A percentile compares a stretch with the other conserved stretches of the same genome.
These are phyloP conservation scores for Besnoitia besnoiti DNA, from an alignment of 169 alveolate genomes.

Conservation along the genomic window DNA sequence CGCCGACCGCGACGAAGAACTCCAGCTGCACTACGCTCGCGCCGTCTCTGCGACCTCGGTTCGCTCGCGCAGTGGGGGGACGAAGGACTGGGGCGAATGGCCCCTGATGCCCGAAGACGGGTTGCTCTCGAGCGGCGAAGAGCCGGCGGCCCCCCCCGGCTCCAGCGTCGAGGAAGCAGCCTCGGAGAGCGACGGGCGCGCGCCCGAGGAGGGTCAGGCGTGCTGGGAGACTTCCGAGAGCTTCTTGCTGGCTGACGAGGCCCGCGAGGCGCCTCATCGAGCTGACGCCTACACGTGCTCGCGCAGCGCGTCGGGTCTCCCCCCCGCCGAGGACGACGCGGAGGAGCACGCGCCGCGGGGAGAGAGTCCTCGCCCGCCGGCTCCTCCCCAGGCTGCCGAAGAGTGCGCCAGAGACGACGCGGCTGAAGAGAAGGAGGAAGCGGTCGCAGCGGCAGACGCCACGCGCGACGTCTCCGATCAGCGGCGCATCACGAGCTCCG, in stretches of 20 bases:
- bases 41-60: neutral
- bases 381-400: neutral
- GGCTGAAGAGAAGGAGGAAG: too few species aligned
- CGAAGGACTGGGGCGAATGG: constrained; percentile 39
- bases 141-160: neutral
- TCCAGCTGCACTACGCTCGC: neutral
- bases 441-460: too few species aligned
- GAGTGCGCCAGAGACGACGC: neutral
- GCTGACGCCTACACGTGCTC: neutral
- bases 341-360: too few species aligned
- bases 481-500: neutral
- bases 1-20: neutral
- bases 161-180: too few species aligned
- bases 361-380: neutral
- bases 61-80: neutral
- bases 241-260: neutral
- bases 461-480: too few species aligned
- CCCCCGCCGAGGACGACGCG: too few species aligned
- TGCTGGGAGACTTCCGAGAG: neutral
- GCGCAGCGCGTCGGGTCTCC: too few species aligned
- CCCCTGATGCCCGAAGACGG: neutral
- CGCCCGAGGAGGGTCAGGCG: neutral
- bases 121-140: neutral
- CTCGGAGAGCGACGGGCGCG: neutral
- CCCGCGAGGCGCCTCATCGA: neutral